Evolutionary conservation across 2,329 filamentous ascomycete genomes (phyloP).

Genomic region (Aureobasidium sp.): DNA sequence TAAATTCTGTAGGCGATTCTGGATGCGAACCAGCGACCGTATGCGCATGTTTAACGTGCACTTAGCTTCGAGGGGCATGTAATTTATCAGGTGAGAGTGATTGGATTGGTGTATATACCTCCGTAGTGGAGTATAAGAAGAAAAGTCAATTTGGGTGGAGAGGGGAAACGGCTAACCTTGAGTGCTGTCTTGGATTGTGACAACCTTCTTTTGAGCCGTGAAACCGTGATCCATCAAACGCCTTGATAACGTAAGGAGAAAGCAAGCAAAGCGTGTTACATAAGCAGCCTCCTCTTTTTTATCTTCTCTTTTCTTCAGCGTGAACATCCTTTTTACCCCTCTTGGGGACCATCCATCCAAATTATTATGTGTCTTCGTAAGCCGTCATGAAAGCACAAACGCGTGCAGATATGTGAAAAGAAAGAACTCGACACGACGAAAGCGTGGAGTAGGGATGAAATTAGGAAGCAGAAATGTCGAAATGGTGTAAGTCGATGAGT

Average conservation of each 20-base stretch:
- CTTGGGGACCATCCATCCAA: slow-evolving; percentile 1
- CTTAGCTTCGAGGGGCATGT: neutral
- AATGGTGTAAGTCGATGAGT: neutral
- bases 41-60: neutral
- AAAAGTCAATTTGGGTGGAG: slow-evolving; percentile 6
- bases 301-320: neutral
- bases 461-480: neutral
- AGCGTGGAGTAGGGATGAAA: slow-evolving; percentile 3
- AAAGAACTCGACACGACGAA: slow-evolving; percentile 6
- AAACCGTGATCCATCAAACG: slow-evolving; percentile 6
- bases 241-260: neutral
- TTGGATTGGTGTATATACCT: slow-evolving; percentile 11
- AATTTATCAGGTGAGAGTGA: neutral
- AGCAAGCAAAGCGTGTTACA: slow-evolving; percentile 1
- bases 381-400: neutral
- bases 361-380: neutral
- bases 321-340: neutral
- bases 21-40: neutral
- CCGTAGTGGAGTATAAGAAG: slow-evolving; percentile 2
- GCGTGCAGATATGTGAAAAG: neutral
- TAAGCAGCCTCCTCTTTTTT: slow-evolving; percentile 4
- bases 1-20: neutral
- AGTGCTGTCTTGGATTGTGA: neutral
- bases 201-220: neutral
- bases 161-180: slow-evolving; percentile 1